Evolutionary conservation across 345 rosid genomes (phyloP).

Genomic region (Dipteronia sinensis): DNA sequence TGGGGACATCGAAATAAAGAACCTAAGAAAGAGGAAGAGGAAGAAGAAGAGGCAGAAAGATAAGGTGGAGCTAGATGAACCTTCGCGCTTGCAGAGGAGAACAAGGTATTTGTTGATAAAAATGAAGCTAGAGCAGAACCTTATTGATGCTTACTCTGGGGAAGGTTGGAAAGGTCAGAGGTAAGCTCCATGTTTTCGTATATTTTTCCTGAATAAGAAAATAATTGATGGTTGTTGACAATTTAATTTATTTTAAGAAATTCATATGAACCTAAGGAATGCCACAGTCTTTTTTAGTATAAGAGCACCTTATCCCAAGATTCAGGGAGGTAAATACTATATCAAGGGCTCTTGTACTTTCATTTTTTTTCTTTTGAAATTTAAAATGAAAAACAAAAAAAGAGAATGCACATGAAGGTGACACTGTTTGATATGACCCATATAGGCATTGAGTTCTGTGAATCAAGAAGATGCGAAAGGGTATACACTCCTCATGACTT

Average conservation of each 20-base stretch:
- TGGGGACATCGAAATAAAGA: slow-evolving; percentile 36
- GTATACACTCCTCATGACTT: neutral
- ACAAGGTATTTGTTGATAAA: slow-evolving; percentile 83
- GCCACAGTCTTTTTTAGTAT: neutral
- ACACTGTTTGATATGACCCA: neutral
- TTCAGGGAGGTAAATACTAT: neutral
- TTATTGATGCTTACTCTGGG: slow-evolving; percentile 89
- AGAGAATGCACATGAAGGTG: neutral
- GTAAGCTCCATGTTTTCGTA: slow-evolving; percentile 39
- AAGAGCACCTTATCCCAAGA: neutral
- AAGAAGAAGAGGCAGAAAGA: slow-evolving; percentile 38
- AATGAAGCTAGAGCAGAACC: slow-evolving; percentile 98
- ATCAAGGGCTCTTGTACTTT: neutral
- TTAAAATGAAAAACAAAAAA: too few species aligned
- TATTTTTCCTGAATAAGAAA: neutral
- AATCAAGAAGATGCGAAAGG: neutral
- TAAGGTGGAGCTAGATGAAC: slow-evolving; percentile 64
- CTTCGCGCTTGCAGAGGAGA: slow-evolving; percentile 84
- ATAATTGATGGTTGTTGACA: neutral
- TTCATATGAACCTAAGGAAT: neutral
- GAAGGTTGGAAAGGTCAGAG: slow-evolving; percentile 99
- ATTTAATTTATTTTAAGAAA: neutral
- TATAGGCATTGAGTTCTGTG: neutral
- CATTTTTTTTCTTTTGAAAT: too few species aligned
- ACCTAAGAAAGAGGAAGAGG: slow-evolving; percentile 45